phyloP scores from a whole-genome alignment of 768 basidiomycete species.

The Suillus ampliporus region DNA sequence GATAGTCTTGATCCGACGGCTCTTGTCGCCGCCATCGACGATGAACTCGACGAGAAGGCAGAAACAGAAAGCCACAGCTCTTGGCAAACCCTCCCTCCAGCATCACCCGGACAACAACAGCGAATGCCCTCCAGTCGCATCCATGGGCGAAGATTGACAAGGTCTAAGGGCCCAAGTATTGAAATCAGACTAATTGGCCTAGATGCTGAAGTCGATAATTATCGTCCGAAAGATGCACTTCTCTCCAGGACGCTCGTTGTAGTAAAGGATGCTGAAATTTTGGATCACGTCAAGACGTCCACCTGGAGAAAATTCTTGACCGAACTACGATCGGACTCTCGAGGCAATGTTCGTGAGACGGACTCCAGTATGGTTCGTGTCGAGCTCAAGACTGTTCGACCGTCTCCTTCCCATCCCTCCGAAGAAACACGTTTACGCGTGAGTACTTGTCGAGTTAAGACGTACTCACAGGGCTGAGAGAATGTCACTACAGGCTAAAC shows the following conservation, averaged over 20 bases:
- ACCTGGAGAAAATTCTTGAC: conserved; percentile 99
- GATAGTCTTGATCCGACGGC: conserved; percentile 77
- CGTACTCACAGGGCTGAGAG: conserved; percentile 10
- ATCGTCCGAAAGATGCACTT: conserved; percentile 55
- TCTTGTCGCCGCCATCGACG: conserved; percentile 90
- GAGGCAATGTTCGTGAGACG: conserved; percentile 88
- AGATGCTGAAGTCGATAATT: conserved; percentile 70
- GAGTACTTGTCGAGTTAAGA: conserved; percentile 34
- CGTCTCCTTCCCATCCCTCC: conserved; percentile 66
- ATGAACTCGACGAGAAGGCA: conserved; percentile 78
- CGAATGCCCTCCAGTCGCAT: conserved; percentile 44
- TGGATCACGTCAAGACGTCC: conserved; percentile 97
- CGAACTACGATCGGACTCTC: conserved; percentile 79
- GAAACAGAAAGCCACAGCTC: conserved; percentile 70
- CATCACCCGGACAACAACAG: conserved; percentile 47
- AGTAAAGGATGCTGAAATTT: conserved; percentile 80
- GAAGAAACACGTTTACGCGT: conserved; percentile 85
- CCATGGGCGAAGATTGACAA: conserved; percentile 64
- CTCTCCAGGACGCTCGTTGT: conserved; percentile 72
- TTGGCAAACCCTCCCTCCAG: conserved; percentile 84
- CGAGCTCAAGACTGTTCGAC: conserved; percentile 76
- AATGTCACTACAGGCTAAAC: conserved; percentile 66
- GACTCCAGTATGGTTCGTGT: conserved; percentile 93
- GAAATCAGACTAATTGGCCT: conserved; percentile 79
- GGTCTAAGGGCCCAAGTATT: conserved; percentile 81